A percentile compares a stretch with the other conserved stretches of the same genome.
phyloP scores from a whole-genome alignment of 31 red algal species.

The Bonnemaisonia californica region DNA sequence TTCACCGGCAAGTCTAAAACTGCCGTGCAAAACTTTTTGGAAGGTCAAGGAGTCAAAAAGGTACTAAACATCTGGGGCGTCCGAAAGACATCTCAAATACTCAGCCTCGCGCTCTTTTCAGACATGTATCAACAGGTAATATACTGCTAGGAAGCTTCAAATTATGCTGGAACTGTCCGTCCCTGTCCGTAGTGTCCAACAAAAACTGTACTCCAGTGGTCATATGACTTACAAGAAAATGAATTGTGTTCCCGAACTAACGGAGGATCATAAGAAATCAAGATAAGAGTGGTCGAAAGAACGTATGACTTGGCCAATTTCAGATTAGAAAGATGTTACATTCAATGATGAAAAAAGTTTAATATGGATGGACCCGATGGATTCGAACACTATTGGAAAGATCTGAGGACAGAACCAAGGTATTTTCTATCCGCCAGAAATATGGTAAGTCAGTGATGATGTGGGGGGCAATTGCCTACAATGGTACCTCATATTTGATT shows the following conservation, averaged over 20 bases:
- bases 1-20: too few species aligned
- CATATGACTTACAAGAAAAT: conserved; percentile 6
- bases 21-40: conserved; percentile 10
- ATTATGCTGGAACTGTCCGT: neutral
- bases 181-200: neutral
- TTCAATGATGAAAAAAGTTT: conserved; percentile 31
- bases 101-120: conserved; percentile 8
- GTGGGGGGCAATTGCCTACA: too few species aligned
- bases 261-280: neutral
- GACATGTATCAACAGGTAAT: neutral
- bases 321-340: conserved; percentile 12
- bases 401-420: neutral
- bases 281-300: conserved; percentile 7
- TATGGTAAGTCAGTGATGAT: neutral
- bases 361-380: conserved; percentile 16
- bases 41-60: neutral
- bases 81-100: conserved; percentile 10
- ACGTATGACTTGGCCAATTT: conserved; percentile 19
- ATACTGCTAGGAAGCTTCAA: conserved; percentile 1
- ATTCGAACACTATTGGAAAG: conserved; percentile 1
- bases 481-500: neutral
- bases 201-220: neutral
- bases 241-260: neutral
- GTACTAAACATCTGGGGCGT: neutral
- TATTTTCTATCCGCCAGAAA: neutral